Conservation (phyloP, 495 filamentous ascomycete species). For the Penicillium nucicola region DNA sequence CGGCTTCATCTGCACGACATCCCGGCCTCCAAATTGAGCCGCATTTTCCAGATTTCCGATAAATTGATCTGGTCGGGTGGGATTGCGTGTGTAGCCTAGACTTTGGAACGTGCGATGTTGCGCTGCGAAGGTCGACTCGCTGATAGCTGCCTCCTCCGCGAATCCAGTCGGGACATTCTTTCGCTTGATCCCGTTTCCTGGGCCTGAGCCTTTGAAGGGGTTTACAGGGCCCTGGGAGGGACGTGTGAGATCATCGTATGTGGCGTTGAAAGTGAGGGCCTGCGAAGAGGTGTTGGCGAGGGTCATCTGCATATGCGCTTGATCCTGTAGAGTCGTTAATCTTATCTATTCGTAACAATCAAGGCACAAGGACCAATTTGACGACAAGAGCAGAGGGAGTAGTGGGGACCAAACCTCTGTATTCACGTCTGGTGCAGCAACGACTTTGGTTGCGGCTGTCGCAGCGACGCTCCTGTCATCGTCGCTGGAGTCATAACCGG, state of each 20-base stretch:
- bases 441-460: slow-evolving; percentile 39
- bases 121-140: slow-evolving; percentile 80
- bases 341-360: slow-evolving; percentile 15
- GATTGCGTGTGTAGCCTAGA: slow-evolving; percentile 57
- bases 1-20: slow-evolving; percentile 57
- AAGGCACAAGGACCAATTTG: not conserved
- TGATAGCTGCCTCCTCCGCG: slow-evolving; percentile 84
- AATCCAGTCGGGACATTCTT: slow-evolving; percentile 90
- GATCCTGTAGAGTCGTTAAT: slow-evolving; percentile 49
- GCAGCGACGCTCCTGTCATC: slow-evolving; percentile 38
- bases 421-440: slow-evolving; percentile 58
- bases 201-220: slow-evolving; percentile 66
- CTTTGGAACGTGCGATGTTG: slow-evolving; percentile 76
- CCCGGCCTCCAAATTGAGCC: slow-evolving; percentile 48
- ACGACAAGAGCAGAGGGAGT: not conserved
- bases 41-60: slow-evolving; percentile 53
- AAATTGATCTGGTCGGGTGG: slow-evolving; percentile 46
- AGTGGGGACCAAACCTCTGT: slow-evolving; percentile 59
- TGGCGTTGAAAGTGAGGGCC: slow-evolving; percentile 57
- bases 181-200: slow-evolving; percentile 62
- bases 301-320: slow-evolving; percentile 55
- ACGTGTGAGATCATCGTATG: slow-evolving; percentile 69
- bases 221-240: slow-evolving; percentile 72
- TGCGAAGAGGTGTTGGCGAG: slow-evolving; percentile 53
- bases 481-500: slow-evolving; percentile 52